Conservation (phyloP, 2,329 filamentous ascomycete species). For the Orbilia brochopaga region DNA sequence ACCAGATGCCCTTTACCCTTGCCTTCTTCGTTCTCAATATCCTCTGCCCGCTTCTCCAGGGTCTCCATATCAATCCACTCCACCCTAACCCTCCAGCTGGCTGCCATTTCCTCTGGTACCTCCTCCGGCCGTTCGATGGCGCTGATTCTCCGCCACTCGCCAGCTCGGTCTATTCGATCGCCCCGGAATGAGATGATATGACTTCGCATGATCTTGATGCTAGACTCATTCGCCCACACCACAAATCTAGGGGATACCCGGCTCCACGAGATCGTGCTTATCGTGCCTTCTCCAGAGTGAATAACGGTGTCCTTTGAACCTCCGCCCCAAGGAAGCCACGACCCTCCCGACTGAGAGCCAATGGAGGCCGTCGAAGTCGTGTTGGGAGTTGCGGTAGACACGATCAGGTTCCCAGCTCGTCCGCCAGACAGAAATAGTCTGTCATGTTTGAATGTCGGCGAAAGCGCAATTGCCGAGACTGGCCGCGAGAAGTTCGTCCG, state of each 20-base stretch:
- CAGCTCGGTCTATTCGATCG: conserved; percentile 59
- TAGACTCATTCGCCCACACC: conserved; percentile 93
- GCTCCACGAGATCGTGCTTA: conserved; percentile 94
- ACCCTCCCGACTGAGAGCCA: conserved; percentile 68
- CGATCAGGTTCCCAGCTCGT: conserved; percentile 80
- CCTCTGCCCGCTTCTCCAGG: conserved; percentile 74
- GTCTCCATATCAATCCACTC: conserved; percentile 91
- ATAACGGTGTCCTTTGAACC: conserved; percentile 83
- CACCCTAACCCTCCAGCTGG: conserved; percentile 87
- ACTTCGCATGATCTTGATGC: conserved; percentile 96
- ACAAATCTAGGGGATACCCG: conserved; percentile 82
- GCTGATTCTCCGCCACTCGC: conserved; percentile 92
- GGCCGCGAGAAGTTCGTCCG: conserved; percentile 92
- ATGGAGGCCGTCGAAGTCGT: conserved; percentile 82
- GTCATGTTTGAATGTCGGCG: conserved; percentile 90
- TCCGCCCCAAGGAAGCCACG: conserved; percentile 71
- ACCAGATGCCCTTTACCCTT: conserved; percentile 52
- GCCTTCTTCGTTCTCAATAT: conserved; percentile 57
- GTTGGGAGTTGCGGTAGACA: conserved; percentile 87
- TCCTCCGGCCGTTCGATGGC: conserved; percentile 87
- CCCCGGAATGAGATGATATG: conserved; percentile 60
- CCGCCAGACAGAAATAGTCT: conserved; percentile 89
- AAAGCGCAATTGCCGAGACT: conserved; percentile 89
- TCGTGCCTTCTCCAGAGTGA: conserved; percentile 88
- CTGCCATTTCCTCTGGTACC: conserved; percentile 94